Conservation (phyloP, 2,329 filamentous ascomycete species). For the Epichloe aotearoae region DNA sequence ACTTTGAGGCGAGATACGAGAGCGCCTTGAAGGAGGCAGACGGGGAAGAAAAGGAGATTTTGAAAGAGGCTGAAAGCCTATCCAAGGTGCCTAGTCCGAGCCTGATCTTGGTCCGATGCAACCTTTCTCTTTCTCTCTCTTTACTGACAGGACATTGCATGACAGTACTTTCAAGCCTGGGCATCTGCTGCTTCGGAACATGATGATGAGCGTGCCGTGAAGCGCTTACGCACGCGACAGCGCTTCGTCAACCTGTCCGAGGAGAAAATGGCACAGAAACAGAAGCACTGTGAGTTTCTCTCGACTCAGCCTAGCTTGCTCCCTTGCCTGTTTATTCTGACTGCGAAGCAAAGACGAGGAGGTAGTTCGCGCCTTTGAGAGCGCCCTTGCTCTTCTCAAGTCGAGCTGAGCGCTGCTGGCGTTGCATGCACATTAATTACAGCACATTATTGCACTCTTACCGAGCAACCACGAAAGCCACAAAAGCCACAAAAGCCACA, state of each 20-base stretch:
- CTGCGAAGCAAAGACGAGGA: conserved; percentile 25
- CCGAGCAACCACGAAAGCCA: no score
- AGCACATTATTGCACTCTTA: not conserved
- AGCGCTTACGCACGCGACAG: conserved; percentile 69
- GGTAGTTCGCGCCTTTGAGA: conserved; percentile 50
- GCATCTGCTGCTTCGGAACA: conserved; percentile 56
- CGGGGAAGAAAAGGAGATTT: conserved; percentile 48
- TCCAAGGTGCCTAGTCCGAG: conserved; percentile 37
- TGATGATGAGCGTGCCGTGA: conserved; percentile 64
- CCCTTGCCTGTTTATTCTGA: conserved; percentile 8
- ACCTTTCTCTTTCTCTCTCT: not conserved
- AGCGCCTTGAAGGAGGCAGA: conserved; percentile 50
- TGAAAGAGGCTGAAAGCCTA: conserved; percentile 54
- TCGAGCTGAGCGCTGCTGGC: conserved; percentile 15
- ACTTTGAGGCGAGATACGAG: conserved; percentile 59
- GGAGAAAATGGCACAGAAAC: conserved; percentile 55
- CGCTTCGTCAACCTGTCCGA: conserved; percentile 65
- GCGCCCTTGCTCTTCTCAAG: conserved; percentile 41
- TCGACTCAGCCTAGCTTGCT: not conserved
- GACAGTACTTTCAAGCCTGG: conserved; percentile 69
- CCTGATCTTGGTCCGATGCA: not conserved
- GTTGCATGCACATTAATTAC: not conserved
- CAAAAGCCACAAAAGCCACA: no score
- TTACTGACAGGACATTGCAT: not conserved
- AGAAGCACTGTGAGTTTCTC: conserved; percentile 58